Percentiles rank a stretch among this genome's conserved stretches.
Conservation (phyloP, 768 basidiomycete species). For the Tulasnella sp. region DNA sequence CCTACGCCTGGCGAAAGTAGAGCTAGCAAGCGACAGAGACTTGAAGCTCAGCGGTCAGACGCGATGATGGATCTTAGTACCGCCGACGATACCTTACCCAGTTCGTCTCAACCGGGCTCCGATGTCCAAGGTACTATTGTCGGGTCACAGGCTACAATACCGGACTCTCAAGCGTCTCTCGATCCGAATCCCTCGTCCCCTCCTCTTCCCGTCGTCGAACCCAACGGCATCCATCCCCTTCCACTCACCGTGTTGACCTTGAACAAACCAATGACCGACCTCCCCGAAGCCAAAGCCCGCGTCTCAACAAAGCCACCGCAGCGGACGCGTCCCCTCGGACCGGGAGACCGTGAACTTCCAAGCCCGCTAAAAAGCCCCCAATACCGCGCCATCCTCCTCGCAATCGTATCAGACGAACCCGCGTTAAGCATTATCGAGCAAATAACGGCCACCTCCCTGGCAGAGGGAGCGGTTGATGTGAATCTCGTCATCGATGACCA, state of each 20-base stretch:
- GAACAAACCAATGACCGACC: background rate
- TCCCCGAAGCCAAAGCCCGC: constrained; percentile 14
- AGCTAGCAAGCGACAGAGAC: constrained; percentile 1
- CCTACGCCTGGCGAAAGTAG: background rate
- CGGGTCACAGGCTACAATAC: background rate
- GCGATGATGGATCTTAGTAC: background rate
- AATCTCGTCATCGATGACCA: constrained; percentile 89
- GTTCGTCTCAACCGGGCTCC: background rate
- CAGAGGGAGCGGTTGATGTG: constrained; percentile 42
- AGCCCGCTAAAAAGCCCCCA: constrained; percentile 12
- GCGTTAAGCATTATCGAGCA: constrained; percentile 1
- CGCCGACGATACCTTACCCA: background rate
- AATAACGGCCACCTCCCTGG: background rate
- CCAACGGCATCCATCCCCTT: constrained; percentile 12
- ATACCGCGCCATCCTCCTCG: constrained; percentile 15
- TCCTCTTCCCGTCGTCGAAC: background rate
- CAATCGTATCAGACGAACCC: constrained; percentile 14
- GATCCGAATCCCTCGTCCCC: background rate
- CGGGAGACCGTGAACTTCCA: background rate
- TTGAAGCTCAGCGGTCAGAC: background rate
- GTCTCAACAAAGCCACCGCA: constrained; percentile 12
- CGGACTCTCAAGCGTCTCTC: background rate
- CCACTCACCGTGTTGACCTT: constrained; percentile 2
- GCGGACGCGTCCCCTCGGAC: background rate
- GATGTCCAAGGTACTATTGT: background rate